Conservation (phyloP, 108 stramenopile species). For the Nitzschia sp. region DNA sequence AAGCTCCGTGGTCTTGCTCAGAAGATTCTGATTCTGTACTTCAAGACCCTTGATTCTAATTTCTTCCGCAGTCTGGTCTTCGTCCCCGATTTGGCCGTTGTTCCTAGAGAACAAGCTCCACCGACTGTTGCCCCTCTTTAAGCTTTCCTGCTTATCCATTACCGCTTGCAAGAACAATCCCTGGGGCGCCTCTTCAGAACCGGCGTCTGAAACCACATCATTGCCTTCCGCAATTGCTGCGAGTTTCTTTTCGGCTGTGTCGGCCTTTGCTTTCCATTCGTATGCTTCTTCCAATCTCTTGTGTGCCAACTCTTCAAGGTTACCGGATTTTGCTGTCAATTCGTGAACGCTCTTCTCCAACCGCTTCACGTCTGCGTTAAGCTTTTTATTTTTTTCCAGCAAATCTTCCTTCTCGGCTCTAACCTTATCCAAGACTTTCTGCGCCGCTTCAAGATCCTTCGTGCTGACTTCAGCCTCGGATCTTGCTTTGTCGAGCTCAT, state of each 20-base stretch:
- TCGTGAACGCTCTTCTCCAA: conserved; percentile 21
- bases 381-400: conserved; percentile 11
- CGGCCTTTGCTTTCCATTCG: conserved; percentile 43
- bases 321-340: conserved; percentile 20
- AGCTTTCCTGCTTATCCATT: conserved; percentile 28
- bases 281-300: conserved; percentile 40
- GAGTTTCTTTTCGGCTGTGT: conserved; percentile 33
- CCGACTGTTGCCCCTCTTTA: background rate
- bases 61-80: conserved; percentile 31
- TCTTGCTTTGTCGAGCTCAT: conserved; percentile 18
- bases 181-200: conserved; percentile 32
- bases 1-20: conserved; percentile 29
- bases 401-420: conserved; percentile 29
- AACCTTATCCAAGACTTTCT: conserved; percentile 17
- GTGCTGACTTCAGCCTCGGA: conserved; percentile 16
- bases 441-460: conserved; percentile 12
- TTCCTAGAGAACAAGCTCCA: conserved; percentile 18
- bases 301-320: conserved; percentile 15
- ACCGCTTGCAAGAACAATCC: conserved; percentile 37
- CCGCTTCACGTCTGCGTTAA: conserved; percentile 12
- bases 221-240: conserved; percentile 9
- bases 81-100: background rate
- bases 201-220: background rate
- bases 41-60: conserved; percentile 35
- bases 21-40: conserved; percentile 22